A percentile compares a stretch with the other conserved stretches of the same genome.
These are phyloP conservation scores for Pseudogymnoascus sp. DNA, from an alignment of 2,329 filamentous ascomycete genomes.

Conservation along the genomic window DNA sequence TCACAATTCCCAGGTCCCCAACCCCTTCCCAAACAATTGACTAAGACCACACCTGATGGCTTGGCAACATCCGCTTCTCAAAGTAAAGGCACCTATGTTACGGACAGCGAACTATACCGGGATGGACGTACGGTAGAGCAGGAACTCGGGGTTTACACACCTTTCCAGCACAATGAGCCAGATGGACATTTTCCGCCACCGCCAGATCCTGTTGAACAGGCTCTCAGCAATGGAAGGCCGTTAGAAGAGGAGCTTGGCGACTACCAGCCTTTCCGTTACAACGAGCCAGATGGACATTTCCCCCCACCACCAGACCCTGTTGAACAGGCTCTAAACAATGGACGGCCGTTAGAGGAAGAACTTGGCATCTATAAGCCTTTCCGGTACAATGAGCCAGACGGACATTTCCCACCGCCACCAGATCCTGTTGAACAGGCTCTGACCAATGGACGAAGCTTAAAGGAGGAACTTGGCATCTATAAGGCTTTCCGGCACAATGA, in stretches of 20 bases:
- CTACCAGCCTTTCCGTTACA: slow-evolving; percentile 9
- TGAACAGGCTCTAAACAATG: slow-evolving; percentile 30
- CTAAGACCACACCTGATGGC: not conserved
- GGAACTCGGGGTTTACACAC: slow-evolving; percentile 29
- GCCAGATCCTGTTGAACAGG: slow-evolving; percentile 28
- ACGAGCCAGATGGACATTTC: slow-evolving; percentile 32
- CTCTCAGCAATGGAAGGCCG: slow-evolving; percentile 23
- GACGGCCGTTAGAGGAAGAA: not conserved
- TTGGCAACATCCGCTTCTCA: not conserved
- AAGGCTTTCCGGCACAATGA: slow-evolving; percentile 30
- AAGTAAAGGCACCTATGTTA: not conserved
- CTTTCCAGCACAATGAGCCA: slow-evolving; percentile 29
- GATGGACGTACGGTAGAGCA: not conserved
- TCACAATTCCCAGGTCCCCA: slow-evolving; percentile 4
- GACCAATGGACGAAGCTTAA: slow-evolving; percentile 15
- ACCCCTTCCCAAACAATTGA: not conserved
- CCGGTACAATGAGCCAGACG: slow-evolving; percentile 29
- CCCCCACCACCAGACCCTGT: slow-evolving; percentile 17
- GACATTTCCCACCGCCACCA: slow-evolving; percentile 24
- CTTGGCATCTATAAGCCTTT: slow-evolving; percentile 8
- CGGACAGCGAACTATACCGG: slow-evolving; percentile 5
- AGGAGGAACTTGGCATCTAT: slow-evolving; percentile 26
- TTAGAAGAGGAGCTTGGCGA: slow-evolving; percentile 5
- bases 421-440: slow-evolving; percentile 30
- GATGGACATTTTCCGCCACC: slow-evolving; percentile 30